Evolutionary conservation across 2,329 filamentous ascomycete species (phyloP).

Genomic region (Beauveria bassiana): DNA sequence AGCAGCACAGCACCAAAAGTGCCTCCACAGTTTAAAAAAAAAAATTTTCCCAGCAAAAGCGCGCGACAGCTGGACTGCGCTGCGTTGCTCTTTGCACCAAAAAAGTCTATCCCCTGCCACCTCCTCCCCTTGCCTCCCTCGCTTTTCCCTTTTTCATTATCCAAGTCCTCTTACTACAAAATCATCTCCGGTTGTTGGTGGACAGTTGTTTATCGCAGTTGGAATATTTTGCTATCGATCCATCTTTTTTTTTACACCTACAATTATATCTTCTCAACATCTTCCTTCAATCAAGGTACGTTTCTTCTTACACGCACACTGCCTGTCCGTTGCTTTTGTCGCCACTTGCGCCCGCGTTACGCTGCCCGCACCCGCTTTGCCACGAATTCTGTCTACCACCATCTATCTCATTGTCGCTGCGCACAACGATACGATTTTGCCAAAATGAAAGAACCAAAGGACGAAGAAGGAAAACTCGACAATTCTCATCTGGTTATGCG

Average conservation of each 20-base stretch:
- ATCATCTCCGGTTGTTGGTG: slow-evolving; percentile 7
- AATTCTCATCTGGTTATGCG: neutral
- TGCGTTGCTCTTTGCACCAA: neutral
- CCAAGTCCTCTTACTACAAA: neutral
- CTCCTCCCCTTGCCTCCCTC: neutral
- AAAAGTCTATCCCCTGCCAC: slow-evolving; percentile 4
- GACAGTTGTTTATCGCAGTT: slow-evolving; percentile 9
- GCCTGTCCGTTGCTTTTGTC: neutral
- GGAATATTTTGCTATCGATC: neutral
- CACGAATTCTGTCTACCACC: neutral
- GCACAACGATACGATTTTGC: neutral
- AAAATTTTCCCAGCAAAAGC: neutral
- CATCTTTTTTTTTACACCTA: neutral
- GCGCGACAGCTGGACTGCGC: neutral
- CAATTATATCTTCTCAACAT: neutral
- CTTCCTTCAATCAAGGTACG: slow-evolving; percentile 1
- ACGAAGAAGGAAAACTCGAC: neutral
- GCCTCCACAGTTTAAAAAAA: neutral
- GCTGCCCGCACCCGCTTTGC: slow-evolving; percentile 2
- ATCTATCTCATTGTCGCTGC: neutral
- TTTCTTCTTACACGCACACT: neutral
- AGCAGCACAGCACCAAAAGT: neutral
- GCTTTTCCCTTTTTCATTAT: slow-evolving; percentile 1
- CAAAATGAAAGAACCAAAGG: neutral
- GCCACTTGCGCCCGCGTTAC: slow-evolving; percentile 6